Percentiles rank a stretch among this genome's conserved stretches.
These are phyloP conservation scores for Suillus occidentalis DNA, from an alignment of 768 basidiomycete species.

Conservation along the genomic window DNA sequence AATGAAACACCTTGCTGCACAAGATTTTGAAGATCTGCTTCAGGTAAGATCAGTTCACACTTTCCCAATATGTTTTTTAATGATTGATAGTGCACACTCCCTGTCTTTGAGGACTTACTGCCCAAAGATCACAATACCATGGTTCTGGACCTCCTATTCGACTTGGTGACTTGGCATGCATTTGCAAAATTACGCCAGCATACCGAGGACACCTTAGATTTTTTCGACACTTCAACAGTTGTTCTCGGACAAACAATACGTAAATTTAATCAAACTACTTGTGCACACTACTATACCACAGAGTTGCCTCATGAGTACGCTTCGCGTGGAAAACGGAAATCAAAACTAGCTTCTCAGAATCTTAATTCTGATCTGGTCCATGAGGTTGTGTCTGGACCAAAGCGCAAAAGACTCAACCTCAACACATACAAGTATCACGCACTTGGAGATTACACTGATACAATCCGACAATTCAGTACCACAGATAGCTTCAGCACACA, in stretches of 20 bases:
- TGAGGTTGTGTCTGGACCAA: neutral
- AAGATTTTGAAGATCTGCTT: neutral
- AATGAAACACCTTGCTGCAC: neutral
- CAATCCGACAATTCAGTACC: constrained; percentile 14
- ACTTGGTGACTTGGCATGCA: neutral
- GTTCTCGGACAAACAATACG: neutral
- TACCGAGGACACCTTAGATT: too few species aligned
- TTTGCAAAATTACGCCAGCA: too few species aligned
- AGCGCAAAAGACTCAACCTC: neutral
- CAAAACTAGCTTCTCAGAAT: neutral
- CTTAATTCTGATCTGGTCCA: neutral
- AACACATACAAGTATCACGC: neutral
- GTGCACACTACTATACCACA: neutral
- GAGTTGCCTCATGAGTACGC: neutral
- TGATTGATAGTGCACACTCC: neutral
- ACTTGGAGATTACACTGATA: neutral
- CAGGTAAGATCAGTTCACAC: neutral
- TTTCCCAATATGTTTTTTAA: neutral
- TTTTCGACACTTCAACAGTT: neutral
- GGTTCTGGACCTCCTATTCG: neutral
- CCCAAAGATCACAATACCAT: neutral
- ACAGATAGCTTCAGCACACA: constrained; percentile 38
- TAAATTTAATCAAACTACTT: neutral
- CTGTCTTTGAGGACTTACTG: neutral
- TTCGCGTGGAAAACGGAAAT: neutral